Percentiles rank a stretch among this genome's conserved stretches.
These are phyloP conservation scores for Cynanchum wilfordii DNA, from an alignment of 257 asterid species.

Conservation along the genomic window DNA sequence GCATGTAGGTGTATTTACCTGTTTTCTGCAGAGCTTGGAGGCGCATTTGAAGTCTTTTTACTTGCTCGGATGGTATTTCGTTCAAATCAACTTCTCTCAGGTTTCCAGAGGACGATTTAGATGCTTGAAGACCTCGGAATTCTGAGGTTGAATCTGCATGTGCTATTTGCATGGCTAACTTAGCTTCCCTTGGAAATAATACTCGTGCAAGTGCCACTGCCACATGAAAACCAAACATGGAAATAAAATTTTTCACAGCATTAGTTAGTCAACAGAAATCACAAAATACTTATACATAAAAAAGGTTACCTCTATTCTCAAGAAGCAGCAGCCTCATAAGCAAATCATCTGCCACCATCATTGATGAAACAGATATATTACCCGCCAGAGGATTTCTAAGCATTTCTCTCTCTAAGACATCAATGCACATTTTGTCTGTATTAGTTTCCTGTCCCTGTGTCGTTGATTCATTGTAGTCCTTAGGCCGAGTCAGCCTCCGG, in stretches of 20 bases:
- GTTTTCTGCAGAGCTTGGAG: conserved; percentile 71
- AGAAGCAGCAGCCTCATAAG: conserved; percentile 71
- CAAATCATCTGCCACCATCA: conserved; percentile 69
- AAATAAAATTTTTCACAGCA: neutral
- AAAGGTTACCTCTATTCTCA: conserved; percentile 70
- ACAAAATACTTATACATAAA: neutral
- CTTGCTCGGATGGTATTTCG: conserved; percentile 73
- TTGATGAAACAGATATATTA: conserved; percentile 38
- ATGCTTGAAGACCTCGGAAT: conserved; percentile 61
- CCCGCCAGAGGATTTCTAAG: conserved; percentile 57
- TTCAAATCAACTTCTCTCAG: conserved; percentile 61
- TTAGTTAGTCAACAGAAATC: neutral
- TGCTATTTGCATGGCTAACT: conserved; percentile 77
- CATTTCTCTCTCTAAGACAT: conserved; percentile 69
- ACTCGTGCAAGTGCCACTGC: conserved; percentile 90
- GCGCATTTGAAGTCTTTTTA: conserved; percentile 60
- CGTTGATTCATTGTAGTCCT: conserved; percentile 53
- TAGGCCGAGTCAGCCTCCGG: conserved; percentile 63
- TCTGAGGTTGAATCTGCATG: conserved; percentile 62
- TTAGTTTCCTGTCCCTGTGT: conserved; percentile 65
- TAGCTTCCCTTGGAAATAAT: conserved; percentile 73
- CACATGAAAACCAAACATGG: conserved; percentile 5
- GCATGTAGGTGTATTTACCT: conserved; percentile 30
- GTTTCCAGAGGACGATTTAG: conserved; percentile 38
- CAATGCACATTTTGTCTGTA: conserved; percentile 64